Evolutionary conservation across 495 filamentous ascomycete species (phyloP).

Genomic region (Penicillium fimorum): DNA sequence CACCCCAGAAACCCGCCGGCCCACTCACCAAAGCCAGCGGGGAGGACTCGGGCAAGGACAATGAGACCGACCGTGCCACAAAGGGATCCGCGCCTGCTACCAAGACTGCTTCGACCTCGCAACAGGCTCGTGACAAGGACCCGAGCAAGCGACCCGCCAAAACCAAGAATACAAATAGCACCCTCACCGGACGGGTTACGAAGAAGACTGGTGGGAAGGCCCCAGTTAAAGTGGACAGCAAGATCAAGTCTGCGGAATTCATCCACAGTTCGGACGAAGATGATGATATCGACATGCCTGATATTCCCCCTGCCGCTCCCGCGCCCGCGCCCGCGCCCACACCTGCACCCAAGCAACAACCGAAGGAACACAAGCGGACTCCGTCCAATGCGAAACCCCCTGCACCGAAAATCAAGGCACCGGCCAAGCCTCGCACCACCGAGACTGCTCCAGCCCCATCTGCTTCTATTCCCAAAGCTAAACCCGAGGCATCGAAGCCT

Average conservation of each 20-base stretch:
- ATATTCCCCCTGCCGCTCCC: conserved; percentile 27
- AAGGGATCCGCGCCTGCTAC: conserved; percentile 54
- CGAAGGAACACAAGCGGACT: conserved; percentile 17
- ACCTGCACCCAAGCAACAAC: conserved; percentile 12
- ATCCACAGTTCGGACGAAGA: conserved; percentile 74
- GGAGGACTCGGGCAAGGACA: conserved; percentile 49
- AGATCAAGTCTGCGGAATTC: conserved; percentile 71
- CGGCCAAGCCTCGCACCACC: conserved; percentile 18
- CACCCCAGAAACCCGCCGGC: conserved; percentile 49
- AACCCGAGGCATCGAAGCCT: conserved; percentile 21
- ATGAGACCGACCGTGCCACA: conserved; percentile 53
- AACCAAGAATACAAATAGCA: conserved; percentile 49
- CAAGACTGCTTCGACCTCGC: conserved; percentile 49
- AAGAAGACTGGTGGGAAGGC: conserved; percentile 54
- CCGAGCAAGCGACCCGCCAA: conserved; percentile 62
- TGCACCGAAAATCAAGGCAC: conserved; percentile 10
- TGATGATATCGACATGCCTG: conserved; percentile 42
- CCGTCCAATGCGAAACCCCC: conserved; percentile 11
- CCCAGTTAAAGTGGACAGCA: conserved; percentile 39
- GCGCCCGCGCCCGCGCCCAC: conserved; percentile 21
- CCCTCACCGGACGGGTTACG: conserved; percentile 49
- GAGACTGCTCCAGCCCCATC: conserved; percentile 11
- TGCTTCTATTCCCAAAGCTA: conserved; percentile 8
- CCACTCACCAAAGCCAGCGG: conserved; percentile 59
- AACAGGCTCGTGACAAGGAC: conserved; percentile 65